Base-by-base conservation (phyloP, 2,329 filamentous ascomycete species). In the Albifimbria verrucaria region DNA sequence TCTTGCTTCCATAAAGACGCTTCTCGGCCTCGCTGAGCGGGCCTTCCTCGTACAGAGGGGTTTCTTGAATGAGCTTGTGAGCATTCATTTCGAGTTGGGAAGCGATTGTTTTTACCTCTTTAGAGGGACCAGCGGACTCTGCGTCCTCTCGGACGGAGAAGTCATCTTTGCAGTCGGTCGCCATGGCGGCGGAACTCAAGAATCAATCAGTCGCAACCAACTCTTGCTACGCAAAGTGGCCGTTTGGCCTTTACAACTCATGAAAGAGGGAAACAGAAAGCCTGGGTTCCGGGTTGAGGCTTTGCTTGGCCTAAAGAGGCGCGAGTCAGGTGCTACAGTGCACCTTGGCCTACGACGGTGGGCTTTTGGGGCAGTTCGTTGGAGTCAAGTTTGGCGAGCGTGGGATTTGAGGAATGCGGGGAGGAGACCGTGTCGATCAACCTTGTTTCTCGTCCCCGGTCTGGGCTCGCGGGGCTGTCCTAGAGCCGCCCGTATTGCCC, bases 1-100 rank as follows among this genome's bases (percentile, higher is more conserved):
- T 89, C 86, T 61, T 87, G 83, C 60, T 81, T 84, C 68, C 77
- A 71, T 22, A 83, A 7, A 83, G 70, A 6, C 66, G 62, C 51
- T 68, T 72, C 48, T 74, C 71, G 43, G 65, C 54, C 2, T 59
- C 62, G 52, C 59, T 66, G 52, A 66, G 61, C 25, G 51, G 50
- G 3, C 52, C 55, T 51, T 54, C 55, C 57, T 61, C 60, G 22
- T 52, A 49, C 36, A 65, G 41, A 21, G 55, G 53, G 51, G 49
- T 41, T 59, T 58, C 61, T 65, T 22, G 12, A 47, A 26, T n/a
- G 21, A 24, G 43, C 22, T 47, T 22, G 3, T 23, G 44, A 24
- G 44, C 44, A 22, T 25, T n/a, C 11, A 12, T 18, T 47, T 7
- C 7, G 18, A 18, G 23, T 20, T 46, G 43, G 22, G 44, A 12